Evolutionary conservation across 805 yeast genomes (phyloP), one percentile per base, ranked within the genome.

Genomic region (Zygoascus tannicola): DNA sequence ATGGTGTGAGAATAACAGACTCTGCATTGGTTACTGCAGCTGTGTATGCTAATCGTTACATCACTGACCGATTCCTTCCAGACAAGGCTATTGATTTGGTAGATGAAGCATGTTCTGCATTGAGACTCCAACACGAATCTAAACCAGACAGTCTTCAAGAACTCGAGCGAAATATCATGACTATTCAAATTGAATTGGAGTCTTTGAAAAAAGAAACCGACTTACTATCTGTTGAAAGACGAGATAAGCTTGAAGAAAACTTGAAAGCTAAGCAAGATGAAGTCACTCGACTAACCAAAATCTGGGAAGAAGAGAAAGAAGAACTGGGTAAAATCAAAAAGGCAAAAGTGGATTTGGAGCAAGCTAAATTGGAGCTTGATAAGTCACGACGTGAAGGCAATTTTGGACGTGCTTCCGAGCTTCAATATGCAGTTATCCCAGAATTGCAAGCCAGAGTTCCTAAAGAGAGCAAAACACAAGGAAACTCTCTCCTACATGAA

Each of bases 1-100:
- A 90, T 57, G 98, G 98, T 66, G 98, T 90, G 5, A 76, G 95
- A 50, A 85, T 90, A 47, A 75, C 90, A 3, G 98, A 90, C 59
- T 75, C 87, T 40, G 96, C 98, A 0, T 69, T 90, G 44, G 97
- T 90, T 1, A 83, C 95, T 0, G 96, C 97, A 10, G 95, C 96
- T 0, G 80, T 85, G 4, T 76, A 88, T 57, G 79, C 94, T 39
- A 85, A 86, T 58, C 73, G 98, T 50, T 90, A 90, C 60, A 85
- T 90, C 44, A 83, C 94, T 2, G 97, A 90, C 60, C 67, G 97
- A 44, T 87, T 79, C 56, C 67, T 90, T 32, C 98, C 98, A 1
- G 98, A 90, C 59, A 90, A 90, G 67, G 97, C 97, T 18, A 90
- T 90, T 52, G 98, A 90, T 63, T 73, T 90, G 52, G 92, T 90